Evolutionary conservation across 2,329 filamentous ascomycete genomes (phyloP).

Genomic region (Plenodomus lindquistii): DNA sequence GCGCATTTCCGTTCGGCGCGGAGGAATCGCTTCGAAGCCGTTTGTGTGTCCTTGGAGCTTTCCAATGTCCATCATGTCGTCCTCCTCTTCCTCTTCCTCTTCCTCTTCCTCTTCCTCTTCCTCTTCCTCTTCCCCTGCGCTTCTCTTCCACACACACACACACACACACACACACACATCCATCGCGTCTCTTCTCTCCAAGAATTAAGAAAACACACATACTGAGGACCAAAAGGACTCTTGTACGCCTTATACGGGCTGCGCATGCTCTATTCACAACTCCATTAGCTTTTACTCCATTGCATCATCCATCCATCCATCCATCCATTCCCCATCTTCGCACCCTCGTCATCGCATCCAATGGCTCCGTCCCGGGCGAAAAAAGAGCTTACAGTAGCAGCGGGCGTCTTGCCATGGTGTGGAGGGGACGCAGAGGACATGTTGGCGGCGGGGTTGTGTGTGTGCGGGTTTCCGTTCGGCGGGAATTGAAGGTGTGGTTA

Average conservation of each 20-base stretch:
- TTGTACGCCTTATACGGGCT: conserved; percentile 55
- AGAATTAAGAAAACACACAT: conserved; percentile 31
- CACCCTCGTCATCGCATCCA: not conserved
- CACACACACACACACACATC: not conserved
- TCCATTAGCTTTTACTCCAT: conserved; percentile 21
- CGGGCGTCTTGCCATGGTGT: conserved; percentile 32
- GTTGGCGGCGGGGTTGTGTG: conserved; percentile 7
- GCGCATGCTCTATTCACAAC: conserved; percentile 31
- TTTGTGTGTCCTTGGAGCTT: not conserved
- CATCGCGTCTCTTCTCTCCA: not conserved
- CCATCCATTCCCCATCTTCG: not conserved
- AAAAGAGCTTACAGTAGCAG: conserved; percentile 30
- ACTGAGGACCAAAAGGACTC: conserved; percentile 64
- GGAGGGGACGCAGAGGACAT: conserved; percentile 23
- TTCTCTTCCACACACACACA: not conserved
- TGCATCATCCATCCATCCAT: conserved; percentile 3
- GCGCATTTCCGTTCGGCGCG: not conserved
- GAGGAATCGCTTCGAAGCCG: not conserved
- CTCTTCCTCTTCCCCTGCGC: not conserved
- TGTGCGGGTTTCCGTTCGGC: conserved; percentile 13
- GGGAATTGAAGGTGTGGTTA: conserved; percentile 3
- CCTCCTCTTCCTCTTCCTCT: not conserved
- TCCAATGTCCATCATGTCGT: too few relatives aligned
- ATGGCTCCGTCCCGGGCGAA: conserved; percentile 14
- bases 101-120: conserved; percentile 1